Evolutionary conservation across 768 basidiomycete species (phyloP).

Genomic region (Mycena rosella): DNA sequence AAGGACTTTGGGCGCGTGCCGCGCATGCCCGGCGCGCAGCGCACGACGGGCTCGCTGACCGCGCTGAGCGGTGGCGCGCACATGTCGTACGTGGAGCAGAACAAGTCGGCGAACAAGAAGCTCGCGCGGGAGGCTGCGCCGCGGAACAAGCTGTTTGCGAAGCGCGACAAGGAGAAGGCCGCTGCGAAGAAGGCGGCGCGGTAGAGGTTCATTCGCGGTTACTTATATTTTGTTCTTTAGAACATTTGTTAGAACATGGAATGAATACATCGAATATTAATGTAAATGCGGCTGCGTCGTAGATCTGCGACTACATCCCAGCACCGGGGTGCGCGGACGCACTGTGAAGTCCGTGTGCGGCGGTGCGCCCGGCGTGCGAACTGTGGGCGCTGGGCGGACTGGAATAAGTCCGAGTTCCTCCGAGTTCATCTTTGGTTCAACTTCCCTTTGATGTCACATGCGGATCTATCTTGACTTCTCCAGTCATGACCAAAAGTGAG

Average conservation of each 20-base stretch:
- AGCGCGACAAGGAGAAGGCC: conserved; percentile 84
- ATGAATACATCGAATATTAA: no score
- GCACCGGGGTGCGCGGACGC: not conserved
- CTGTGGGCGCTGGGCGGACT: no score
- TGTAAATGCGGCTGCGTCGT: no score
- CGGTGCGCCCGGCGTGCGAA: no score
- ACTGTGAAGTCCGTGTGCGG: not conserved
- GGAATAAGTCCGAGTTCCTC: no score
- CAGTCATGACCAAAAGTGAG: no score
- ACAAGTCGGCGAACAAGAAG: conserved; percentile 90
- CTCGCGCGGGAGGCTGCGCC: conserved; percentile 67
- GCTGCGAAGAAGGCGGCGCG: conserved; percentile 56
- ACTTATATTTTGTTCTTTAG: no score
- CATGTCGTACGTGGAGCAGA: conserved; percentile 94
- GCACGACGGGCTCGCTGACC: conserved; percentile 85
- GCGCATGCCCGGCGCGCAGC: conserved; percentile 74
- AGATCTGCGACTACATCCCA: no score
- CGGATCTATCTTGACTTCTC: no score
- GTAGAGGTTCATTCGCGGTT: not conserved
- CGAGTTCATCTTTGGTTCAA: no score
- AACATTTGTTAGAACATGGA: no score
- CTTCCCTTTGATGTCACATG: no score
- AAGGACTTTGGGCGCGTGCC: conserved; percentile 82
- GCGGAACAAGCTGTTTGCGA: conserved; percentile 82
- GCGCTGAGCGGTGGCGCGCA: conserved; percentile 91